Evolutionary conservation across 495 filamentous ascomycete genomes (phyloP).

Genomic region (Geoglossum glabrum): DNA sequence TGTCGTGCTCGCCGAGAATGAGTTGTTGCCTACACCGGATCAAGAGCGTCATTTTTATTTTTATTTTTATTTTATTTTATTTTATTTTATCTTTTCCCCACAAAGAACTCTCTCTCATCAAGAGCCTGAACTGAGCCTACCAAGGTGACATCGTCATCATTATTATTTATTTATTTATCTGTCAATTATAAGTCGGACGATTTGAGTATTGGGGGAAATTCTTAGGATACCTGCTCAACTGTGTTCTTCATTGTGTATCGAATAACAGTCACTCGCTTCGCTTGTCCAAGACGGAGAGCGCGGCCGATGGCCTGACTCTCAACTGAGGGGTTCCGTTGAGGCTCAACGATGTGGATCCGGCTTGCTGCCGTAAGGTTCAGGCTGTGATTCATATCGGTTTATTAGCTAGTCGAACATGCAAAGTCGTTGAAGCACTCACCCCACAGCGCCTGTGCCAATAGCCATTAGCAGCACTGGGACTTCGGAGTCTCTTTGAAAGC

Average conservation of each 20-base stretch:
- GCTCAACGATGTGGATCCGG: slow-evolving; percentile 29
- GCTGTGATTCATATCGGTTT: slow-evolving; percentile 11
- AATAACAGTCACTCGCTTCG: background rate
- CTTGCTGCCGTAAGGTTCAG: slow-evolving; percentile 28
- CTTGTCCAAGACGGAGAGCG: background rate
- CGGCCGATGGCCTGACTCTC: background rate
- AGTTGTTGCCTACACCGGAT: too few relatives aligned
- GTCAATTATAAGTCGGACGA: background rate
- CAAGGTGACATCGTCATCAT: too few relatives aligned
- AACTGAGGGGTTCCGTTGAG: background rate
- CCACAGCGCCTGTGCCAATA: slow-evolving; percentile 5
- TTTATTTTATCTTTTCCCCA: too few relatives aligned
- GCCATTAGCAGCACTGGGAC: slow-evolving; percentile 5
- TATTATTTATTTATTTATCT: too few relatives aligned
- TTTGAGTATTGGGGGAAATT: background rate
- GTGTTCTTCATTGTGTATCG: background rate
- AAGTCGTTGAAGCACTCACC: slow-evolving; percentile 1
- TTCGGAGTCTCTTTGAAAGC: background rate
- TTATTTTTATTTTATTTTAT: too few relatives aligned
- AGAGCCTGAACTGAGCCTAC: too few relatives aligned
- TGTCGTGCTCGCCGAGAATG: too few relatives aligned
- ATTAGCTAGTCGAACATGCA: background rate
- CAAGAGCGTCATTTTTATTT: too few relatives aligned
- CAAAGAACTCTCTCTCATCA: too few relatives aligned
- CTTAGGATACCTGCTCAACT: background rate